These are phyloP conservation scores for Coniosporium tulheliwenetii DNA, from an alignment of 2,329 filamentous ascomycete genomes.

Conservation along the genomic window DNA sequence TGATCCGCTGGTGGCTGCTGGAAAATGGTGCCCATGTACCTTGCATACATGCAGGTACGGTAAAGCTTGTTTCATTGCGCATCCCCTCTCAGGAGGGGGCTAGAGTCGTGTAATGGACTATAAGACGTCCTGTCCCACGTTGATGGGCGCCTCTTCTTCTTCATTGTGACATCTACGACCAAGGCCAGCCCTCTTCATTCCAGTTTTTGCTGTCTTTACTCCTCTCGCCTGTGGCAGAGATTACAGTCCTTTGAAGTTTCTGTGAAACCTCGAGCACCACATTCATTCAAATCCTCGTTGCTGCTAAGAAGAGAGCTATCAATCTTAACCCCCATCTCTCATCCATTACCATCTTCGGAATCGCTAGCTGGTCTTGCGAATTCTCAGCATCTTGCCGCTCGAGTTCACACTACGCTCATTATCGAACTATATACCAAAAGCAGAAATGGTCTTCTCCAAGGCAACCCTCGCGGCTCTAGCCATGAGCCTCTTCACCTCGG, in stretches of 20 bases:
- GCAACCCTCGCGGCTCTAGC: conserved; percentile 33
- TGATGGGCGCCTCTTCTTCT: conserved; percentile 8
- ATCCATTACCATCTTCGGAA: background rate
- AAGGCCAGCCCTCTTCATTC: conserved; percentile 8
- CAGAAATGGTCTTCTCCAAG: conserved; percentile 35
- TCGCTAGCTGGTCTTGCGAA: conserved; percentile 25
- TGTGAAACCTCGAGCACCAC: conserved; percentile 2
- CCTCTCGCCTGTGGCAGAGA: conserved; percentile 18
- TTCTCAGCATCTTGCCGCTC: conserved; percentile 9
- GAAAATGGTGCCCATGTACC: background rate
- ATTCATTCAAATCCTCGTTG: background rate
- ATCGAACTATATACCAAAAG: conserved; percentile 2
- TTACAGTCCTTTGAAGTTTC: conserved; percentile 5
- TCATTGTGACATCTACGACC: conserved; percentile 10
- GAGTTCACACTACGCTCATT: conserved; percentile 7
- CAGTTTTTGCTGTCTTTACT: conserved; percentile 8
- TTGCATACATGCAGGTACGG: background rate
- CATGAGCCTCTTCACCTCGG: conserved; percentile 38
- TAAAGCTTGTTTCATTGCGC: background rate
- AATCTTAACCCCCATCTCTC: background rate
- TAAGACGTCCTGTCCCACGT: background rate
- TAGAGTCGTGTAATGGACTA: background rate
- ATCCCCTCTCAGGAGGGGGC: background rate
- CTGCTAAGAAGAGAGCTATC: background rate
- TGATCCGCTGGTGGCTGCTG: background rate